Conservation (phyloP, 305 asterid species). For the Striga hermonthica region DNA sequence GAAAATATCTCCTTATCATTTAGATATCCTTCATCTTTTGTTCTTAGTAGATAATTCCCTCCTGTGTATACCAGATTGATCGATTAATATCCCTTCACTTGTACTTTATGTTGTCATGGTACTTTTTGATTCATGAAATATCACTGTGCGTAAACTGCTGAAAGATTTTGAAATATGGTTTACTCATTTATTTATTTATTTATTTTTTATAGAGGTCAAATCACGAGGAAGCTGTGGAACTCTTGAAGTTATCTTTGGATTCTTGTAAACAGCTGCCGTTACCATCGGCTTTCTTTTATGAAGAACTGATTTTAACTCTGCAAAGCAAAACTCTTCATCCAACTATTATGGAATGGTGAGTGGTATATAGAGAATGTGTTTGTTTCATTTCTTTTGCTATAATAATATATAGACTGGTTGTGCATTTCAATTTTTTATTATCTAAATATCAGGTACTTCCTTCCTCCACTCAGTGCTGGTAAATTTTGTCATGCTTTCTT, state of each 20-base stretch:
- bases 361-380: conserved; percentile 26
- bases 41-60: background rate
- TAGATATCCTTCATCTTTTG: conserved; percentile 6
- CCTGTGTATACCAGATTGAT: background rate
- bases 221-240: conserved; percentile 80
- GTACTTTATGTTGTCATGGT: background rate
- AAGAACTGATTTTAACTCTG: conserved; percentile 61
- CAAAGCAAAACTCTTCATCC: conserved; percentile 66
- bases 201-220: conserved; percentile 55
- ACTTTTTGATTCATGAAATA: background rate
- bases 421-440: no score
- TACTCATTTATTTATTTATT: conserved; percentile 26
- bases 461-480: background rate
- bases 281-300: conserved; percentile 71
- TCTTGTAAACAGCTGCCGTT: conserved; percentile 73
- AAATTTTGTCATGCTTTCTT: background rate
- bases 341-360: conserved; percentile 67
- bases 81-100: background rate
- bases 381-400: background rate
- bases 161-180: conserved; percentile 2
- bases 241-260: conserved; percentile 63
- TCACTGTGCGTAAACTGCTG: background rate
- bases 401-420: background rate
- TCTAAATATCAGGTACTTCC: conserved; percentile 7
- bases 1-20: background rate